These are phyloP conservation scores for Aspergillus ellipticus DNA, from an alignment of 495 filamentous ascomycete species.

Conservation along the genomic window DNA sequence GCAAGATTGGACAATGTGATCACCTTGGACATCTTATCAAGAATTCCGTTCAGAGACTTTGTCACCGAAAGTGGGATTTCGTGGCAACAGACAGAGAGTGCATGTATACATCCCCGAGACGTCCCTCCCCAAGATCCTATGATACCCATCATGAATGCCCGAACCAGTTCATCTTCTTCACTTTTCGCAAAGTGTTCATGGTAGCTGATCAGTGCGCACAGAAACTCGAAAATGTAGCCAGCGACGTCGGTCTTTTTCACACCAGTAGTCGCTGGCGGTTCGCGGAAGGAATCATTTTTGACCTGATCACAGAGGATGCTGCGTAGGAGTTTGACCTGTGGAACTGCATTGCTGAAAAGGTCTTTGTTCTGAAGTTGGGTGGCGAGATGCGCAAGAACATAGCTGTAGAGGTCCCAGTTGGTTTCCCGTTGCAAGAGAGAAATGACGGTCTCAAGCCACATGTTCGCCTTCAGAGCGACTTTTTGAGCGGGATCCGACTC, in stretches of 20 bases:
- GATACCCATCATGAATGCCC: slow-evolving; percentile 76
- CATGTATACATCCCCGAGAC: slow-evolving; percentile 89
- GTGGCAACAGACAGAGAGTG: slow-evolving; percentile 87
- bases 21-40: slow-evolving; percentile 90
- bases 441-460: slow-evolving; percentile 75
- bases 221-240: slow-evolving; percentile 77
- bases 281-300: slow-evolving; percentile 65
- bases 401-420: slow-evolving; percentile 95
- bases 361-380: slow-evolving; percentile 85
- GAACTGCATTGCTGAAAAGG: slow-evolving; percentile 68
- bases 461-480: slow-evolving; percentile 56
- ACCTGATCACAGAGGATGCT: slow-evolving; percentile 77
- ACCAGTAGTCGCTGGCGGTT: slow-evolving; percentile 68
- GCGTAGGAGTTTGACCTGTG: slow-evolving; percentile 73
- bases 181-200: slow-evolving; percentile 77
- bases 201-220: slow-evolving; percentile 84
- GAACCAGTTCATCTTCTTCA: slow-evolving; percentile 85
- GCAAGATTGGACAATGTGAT: slow-evolving; percentile 89
- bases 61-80: slow-evolving; percentile 81
- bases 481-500: slow-evolving; percentile 23
- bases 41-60: slow-evolving; percentile 74
- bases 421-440: slow-evolving; percentile 68
- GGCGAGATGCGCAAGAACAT: slow-evolving; percentile 79
- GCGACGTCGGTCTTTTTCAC: slow-evolving; percentile 85
- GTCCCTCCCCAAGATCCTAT: slow-evolving; percentile 77